phyloP scores from a whole-genome alignment of 306 rosid genomes.

The Cicer pinnatifidum region DNA sequence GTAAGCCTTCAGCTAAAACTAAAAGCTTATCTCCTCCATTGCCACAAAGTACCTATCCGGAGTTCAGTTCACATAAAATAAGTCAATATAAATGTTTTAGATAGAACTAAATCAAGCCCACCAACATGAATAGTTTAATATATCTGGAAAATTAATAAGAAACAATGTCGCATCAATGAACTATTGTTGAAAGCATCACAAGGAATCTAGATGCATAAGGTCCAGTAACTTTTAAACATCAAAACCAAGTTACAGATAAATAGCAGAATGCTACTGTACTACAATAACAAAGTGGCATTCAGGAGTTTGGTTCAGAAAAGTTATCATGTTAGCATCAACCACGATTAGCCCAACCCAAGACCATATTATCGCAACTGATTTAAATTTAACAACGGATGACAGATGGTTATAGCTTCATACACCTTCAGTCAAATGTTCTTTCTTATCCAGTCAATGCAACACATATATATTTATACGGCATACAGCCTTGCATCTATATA shows the following conservation, averaged over 20 bases:
- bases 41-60: slow-evolving; percentile 73
- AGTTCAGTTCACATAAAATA: slow-evolving; percentile 45
- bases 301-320: slow-evolving; percentile 14
- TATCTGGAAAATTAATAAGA: slow-evolving; percentile 1
- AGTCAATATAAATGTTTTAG: slow-evolving; percentile 26
- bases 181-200: slow-evolving; percentile 19
- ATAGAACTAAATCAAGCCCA: slow-evolving; percentile 15
- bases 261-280: background rate
- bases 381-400: slow-evolving; percentile 3
- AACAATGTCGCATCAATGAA: slow-evolving; percentile 27
- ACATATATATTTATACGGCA: background rate
- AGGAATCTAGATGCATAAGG: slow-evolving; percentile 5
- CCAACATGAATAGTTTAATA: slow-evolving; percentile 10
- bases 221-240: slow-evolving; percentile 25
- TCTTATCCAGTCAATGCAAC: background rate
- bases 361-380: slow-evolving; percentile 1
- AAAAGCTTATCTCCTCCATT: slow-evolving; percentile 89
- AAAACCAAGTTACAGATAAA: slow-evolving; percentile 19
- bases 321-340: background rate
- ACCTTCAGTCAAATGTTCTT: background rate
- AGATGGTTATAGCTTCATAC: slow-evolving; percentile 13
- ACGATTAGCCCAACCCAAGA: slow-evolving; percentile 17
- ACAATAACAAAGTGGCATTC: background rate
- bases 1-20: slow-evolving; percentile 89
- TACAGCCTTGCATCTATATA: no score